Percentiles rank a stretch among this genome's conserved stretches.
Evolutionary conservation across 108 stramenopile species (phyloP).

Genomic region (Parietichytrium sp.): DNA sequence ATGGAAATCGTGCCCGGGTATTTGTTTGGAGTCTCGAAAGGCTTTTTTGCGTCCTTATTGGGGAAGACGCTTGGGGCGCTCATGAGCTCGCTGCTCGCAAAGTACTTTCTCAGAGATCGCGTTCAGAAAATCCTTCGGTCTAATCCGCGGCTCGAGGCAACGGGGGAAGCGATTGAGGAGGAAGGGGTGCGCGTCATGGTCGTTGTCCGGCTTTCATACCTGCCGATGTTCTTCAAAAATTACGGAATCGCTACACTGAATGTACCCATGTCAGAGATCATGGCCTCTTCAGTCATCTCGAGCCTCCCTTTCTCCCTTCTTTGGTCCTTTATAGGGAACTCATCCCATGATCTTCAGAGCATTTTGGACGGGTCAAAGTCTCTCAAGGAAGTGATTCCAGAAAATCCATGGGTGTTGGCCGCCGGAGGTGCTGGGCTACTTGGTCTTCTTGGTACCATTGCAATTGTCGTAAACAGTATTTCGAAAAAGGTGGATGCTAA

Average conservation of each 20-base stretch:
- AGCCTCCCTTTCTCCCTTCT: neutral
- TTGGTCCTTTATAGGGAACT: neutral
- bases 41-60: neutral
- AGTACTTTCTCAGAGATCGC: neutral
- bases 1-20: slow-evolving; percentile 20
- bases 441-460: neutral
- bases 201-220: slow-evolving; percentile 26
- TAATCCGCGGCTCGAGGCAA: neutral
- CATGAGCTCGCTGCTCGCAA: neutral
- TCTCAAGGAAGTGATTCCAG: neutral
- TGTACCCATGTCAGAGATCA: neutral
- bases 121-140: neutral
- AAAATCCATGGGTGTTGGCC: neutral
- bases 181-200: slow-evolving; percentile 9
- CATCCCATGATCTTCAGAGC: neutral
- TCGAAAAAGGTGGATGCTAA: neutral
- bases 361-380: neutral
- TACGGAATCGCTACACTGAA: neutral
- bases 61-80: neutral
- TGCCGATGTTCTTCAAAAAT: slow-evolving; percentile 35
- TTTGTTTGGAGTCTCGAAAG: neutral
- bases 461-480: neutral
- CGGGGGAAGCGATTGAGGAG: slow-evolving; percentile 1
- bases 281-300: neutral
- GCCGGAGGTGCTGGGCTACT: neutral